Base-by-base conservation (phyloP, 257 asterid species). In the Nicotiana tabacum region DNA sequence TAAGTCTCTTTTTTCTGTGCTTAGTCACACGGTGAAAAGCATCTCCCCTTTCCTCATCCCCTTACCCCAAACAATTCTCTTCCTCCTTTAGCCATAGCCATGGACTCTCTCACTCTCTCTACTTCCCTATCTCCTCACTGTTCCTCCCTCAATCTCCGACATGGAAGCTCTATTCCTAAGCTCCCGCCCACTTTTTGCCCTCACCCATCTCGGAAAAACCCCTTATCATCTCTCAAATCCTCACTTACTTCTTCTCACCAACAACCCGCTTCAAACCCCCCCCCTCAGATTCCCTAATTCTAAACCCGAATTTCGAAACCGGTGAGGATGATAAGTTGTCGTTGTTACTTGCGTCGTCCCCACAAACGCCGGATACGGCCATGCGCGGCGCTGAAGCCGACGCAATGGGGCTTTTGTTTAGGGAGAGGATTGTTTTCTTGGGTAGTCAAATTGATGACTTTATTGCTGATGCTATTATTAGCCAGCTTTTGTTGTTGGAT, bases 341-440 rank as follows among this genome's bases (percentile, higher is more conserved):
- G 46, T 84, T 66, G 69, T 82, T 87, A 90, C 55, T 82, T 62
- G 64, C 88, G 12, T 85, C 94, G 7, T 76, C 91, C 16, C 81
- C 91, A 12, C 96, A 91, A 89, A 32, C 89, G 37, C 98, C 96
- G 16, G 88, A 87, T 48, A 83, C 93, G 32, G 89, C 98, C 17
- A 87, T 86, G 90, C 91, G 94, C 27, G 98, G 93, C 9, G 95
- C 91, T 1, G 99, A 94, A 86, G 69, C 87, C 17, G 99, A 96
- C 80, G 95, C 90, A 77, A 90, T 94, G 94, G 98, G 98, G 11
- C 84, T 96, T 72, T 74, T 96, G 88, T 92, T 96, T 24, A 94
- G 82, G 87, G 99, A 96, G 89, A 93, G 99, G 88, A 94, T 96
- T 79, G 94, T 96, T 77, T 96, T 96, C 84, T 85, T 96, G 89